These are phyloP conservation scores for Neoboletus subvelutipes DNA, from an alignment of 768 basidiomycete species.

Conservation along the genomic window DNA sequence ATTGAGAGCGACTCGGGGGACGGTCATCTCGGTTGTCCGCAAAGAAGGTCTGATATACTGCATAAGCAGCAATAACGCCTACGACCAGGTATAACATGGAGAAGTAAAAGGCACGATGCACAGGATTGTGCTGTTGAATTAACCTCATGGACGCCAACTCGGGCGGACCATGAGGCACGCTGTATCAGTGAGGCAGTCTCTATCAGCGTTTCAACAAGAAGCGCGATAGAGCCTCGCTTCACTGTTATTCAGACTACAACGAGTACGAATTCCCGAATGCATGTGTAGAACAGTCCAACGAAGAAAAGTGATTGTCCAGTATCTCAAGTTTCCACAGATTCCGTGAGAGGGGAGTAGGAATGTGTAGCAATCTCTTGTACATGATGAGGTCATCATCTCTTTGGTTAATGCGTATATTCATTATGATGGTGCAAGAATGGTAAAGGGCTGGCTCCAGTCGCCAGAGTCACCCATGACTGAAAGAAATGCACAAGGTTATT, in stretches of 20 bases:
- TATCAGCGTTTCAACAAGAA: too few species aligned
- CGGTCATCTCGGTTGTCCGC: constrained; percentile 5
- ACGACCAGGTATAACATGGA: constrained; percentile 15
- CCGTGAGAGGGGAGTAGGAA: neutral
- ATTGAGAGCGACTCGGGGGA: neutral
- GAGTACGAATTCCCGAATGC: constrained; percentile 11
- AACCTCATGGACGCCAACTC: neutral
- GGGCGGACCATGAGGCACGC: neutral
- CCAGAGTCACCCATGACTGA: constrained; percentile 57
- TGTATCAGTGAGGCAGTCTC: neutral
- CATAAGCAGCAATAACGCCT: constrained; percentile 12
- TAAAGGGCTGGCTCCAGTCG: constrained; percentile 45
- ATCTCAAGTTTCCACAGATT: constrained; percentile 14
- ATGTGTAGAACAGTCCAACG: constrained; percentile 1
- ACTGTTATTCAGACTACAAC: neutral
- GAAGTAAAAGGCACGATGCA: neutral
- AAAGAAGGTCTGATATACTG: constrained; percentile 12
- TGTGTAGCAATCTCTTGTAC: constrained; percentile 4
- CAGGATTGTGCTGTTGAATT: neutral
- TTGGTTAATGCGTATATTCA: constrained; percentile 2
- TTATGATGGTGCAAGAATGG: constrained; percentile 33
- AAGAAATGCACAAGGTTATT: neutral
- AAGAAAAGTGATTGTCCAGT: constrained; percentile 6
- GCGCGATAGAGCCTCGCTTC: neutral
- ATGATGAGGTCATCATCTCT: constrained; percentile 16